Evolutionary conservation across 208 protist genomes (phyloP).

Genomic region (Lotmaria passim): DNA sequence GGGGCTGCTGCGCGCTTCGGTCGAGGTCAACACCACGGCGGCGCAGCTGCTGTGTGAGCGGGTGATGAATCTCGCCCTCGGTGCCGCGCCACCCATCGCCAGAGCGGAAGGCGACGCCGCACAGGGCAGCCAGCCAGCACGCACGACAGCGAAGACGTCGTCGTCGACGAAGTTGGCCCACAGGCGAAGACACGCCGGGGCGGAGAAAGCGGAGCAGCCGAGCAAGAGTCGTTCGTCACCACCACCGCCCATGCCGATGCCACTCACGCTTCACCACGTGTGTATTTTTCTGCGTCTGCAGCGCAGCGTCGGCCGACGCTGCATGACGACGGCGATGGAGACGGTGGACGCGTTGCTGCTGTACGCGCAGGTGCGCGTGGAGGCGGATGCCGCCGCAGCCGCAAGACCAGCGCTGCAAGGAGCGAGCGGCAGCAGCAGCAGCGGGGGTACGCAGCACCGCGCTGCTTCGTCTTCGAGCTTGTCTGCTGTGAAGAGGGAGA

Average conservation of each 20-base stretch:
- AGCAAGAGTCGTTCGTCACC: too few relatives aligned
- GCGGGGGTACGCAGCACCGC: background rate
- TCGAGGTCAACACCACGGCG: constrained; percentile 50
- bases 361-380: constrained; percentile 21
- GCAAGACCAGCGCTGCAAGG: too few relatives aligned
- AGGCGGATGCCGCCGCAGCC: background rate
- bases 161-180: too few relatives aligned
- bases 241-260: constrained; percentile 3
- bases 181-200: too few relatives aligned
- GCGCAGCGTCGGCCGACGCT: constrained; percentile 22
- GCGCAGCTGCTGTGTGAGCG: constrained; percentile 41
- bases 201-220: too few relatives aligned
- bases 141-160: background rate
- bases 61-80: constrained; percentile 20
- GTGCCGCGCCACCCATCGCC: background rate
- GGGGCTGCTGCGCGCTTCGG: constrained; percentile 55
- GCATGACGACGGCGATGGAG: constrained; percentile 29
- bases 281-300: constrained; percentile 34
- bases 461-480: too few relatives aligned
- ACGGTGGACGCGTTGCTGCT: constrained; percentile 45
- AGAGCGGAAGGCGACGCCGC: background rate
- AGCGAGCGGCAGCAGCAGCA: background rate
- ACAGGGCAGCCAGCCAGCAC: background rate
- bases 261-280: constrained; percentile 30
- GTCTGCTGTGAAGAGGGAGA: too few relatives aligned